Evolutionary conservation across 371 early-diverging fungal genomes (phyloP).

Genomic region (Mucor saturninus): DNA sequence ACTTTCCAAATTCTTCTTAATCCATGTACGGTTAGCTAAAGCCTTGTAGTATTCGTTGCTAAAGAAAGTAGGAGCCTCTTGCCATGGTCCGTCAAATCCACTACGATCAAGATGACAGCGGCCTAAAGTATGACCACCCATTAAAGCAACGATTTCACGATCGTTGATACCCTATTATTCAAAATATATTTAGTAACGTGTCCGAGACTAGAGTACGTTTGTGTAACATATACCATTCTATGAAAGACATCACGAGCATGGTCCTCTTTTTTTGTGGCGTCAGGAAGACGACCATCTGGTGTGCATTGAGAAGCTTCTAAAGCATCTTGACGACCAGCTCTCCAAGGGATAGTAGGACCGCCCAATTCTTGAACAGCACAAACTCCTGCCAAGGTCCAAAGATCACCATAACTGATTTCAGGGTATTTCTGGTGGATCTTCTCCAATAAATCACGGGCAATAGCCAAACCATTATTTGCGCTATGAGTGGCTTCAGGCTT

Average conservation of each 20-base stretch:
- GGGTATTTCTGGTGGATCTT: constrained; percentile 86
- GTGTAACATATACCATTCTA: constrained; percentile 71
- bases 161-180: constrained; percentile 80
- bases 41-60: constrained; percentile 87
- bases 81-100: constrained; percentile 93
- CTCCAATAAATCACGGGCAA: constrained; percentile 76
- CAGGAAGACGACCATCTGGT: constrained; percentile 94
- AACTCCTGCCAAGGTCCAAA: constrained; percentile 94
- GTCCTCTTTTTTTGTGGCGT: constrained; percentile 76
- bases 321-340: constrained; percentile 84
- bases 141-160: constrained; percentile 92
- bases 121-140: constrained; percentile 96
- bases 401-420: constrained; percentile 86
- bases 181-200: neutral
- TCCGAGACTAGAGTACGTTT: neutral
- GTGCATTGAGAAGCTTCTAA: constrained; percentile 53
- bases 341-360: constrained; percentile 87
- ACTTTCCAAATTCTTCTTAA: constrained; percentile 71
- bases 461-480: constrained; percentile 87
- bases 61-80: constrained; percentile 85
- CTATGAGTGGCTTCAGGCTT: constrained; percentile 75
- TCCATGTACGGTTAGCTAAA: constrained; percentile 82
- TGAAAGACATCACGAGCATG: constrained; percentile 87
- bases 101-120: constrained; percentile 90
- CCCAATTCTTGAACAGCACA: constrained; percentile 90